A percentile compares a stretch with the other conserved stretches of the same genome.
Evolutionary conservation across 768 basidiomycete genomes (phyloP).

Genomic region (Phallus indusiatus): DNA sequence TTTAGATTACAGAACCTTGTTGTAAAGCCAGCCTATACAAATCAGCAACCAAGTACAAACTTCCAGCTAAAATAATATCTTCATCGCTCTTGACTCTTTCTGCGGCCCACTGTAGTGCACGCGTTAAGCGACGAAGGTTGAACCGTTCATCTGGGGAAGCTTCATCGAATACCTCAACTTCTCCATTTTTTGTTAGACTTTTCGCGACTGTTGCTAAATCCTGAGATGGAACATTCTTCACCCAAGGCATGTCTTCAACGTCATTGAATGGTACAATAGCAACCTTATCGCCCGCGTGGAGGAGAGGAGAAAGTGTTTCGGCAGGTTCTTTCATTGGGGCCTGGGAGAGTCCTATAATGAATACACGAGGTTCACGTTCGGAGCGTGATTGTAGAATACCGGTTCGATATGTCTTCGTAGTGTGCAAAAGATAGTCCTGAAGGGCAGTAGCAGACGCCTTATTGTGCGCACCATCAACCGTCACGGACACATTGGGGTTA

Average conservation of each 20-base stretch:
- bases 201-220: conserved; percentile 40
- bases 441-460: conserved; percentile 63
- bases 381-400: conserved; percentile 10
- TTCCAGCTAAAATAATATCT: conserved; percentile 69
- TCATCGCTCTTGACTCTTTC: conserved; percentile 12
- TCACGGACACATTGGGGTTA: conserved; percentile 32
- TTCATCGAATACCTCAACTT: conserved; percentile 29
- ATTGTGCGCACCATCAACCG: conserved; percentile 95
- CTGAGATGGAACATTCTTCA: conserved; percentile 47
- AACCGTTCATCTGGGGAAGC: conserved; percentile 21
- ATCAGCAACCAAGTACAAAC: conserved; percentile 91
- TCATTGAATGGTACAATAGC: conserved; percentile 58
- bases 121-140: conserved; percentile 14
- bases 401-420: conserved; percentile 23
- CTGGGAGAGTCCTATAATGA: conserved; percentile 73
- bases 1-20: not conserved
- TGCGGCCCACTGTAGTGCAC: conserved; percentile 42
- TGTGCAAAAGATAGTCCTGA: conserved; percentile 46
- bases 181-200: conserved; percentile 33
- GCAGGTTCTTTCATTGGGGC: conserved; percentile 77
- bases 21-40: conserved; percentile 53
- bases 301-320: conserved; percentile 61
- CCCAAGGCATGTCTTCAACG: conserved; percentile 95
- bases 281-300: conserved; percentile 37
- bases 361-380: conserved; percentile 41